Conservation (phyloP, 352 stramenopile genomes). For the Pythium graminicola region DNA sequence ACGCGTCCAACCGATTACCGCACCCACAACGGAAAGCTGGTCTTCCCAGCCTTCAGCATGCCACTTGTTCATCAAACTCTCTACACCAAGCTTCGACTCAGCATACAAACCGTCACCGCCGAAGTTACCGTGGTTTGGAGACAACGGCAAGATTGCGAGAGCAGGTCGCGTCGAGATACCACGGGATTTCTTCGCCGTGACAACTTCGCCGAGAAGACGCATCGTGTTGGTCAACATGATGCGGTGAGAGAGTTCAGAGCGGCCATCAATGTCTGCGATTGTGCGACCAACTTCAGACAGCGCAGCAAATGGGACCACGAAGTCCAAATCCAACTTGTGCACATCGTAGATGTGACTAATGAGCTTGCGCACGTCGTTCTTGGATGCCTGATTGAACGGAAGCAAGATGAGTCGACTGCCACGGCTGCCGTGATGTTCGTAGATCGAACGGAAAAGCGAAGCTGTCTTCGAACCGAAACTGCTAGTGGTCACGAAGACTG, state of each 20-base stretch:
- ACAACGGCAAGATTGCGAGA: slow-evolving; percentile 72
- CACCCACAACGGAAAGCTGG: slow-evolving; percentile 77
- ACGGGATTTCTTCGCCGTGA: slow-evolving; percentile 61
- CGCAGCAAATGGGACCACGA: slow-evolving; percentile 82
- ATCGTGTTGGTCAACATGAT: slow-evolving; percentile 87
- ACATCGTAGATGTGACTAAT: slow-evolving; percentile 78
- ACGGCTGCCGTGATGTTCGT: slow-evolving; percentile 78
- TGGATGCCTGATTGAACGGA: slow-evolving; percentile 83
- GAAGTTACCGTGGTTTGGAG: slow-evolving; percentile 83
- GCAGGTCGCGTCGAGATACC: slow-evolving; percentile 70
- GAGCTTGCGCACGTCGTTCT: slow-evolving; percentile 61
- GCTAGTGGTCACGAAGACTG: slow-evolving; percentile 80
- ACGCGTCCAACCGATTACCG: slow-evolving; percentile 85
- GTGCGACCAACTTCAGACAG: slow-evolving; percentile 73
- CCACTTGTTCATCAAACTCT: slow-evolving; percentile 86
- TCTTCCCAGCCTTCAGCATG: slow-evolving; percentile 79
- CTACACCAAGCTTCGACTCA: slow-evolving; percentile 83
- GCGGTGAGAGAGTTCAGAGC: slow-evolving; percentile 75
- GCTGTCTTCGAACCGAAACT: slow-evolving; percentile 60
- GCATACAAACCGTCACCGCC: slow-evolving; percentile 83
- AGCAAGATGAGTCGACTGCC: slow-evolving; percentile 73
- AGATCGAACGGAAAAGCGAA: slow-evolving; percentile 66
- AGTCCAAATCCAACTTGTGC: slow-evolving; percentile 81
- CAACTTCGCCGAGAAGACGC: slow-evolving; percentile 74
- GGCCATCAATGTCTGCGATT: slow-evolving; percentile 70